Evolutionary conservation across 2,329 filamentous ascomycete species (phyloP).

Genomic region (Knufia petricola): DNA sequence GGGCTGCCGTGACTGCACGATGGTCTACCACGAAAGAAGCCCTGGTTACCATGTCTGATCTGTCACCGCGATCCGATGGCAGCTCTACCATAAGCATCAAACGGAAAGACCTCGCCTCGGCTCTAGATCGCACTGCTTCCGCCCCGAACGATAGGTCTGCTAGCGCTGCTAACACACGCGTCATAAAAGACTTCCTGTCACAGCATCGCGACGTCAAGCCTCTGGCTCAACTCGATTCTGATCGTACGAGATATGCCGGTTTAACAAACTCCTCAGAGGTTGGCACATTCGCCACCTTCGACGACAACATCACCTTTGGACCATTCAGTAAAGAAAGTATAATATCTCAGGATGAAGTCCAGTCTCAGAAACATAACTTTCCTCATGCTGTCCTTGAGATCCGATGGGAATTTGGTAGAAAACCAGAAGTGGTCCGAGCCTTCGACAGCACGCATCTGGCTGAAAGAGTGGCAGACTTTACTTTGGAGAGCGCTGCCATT

Average conservation of each 20-base stretch:
- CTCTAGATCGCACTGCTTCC: slow-evolving; percentile 11
- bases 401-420: slow-evolving; percentile 35
- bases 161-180: slow-evolving; percentile 7
- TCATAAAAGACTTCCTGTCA: slow-evolving; percentile 31
- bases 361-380: slow-evolving; percentile 29
- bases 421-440: slow-evolving; percentile 9
- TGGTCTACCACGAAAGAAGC: slow-evolving; percentile 20
- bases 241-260: slow-evolving; percentile 40
- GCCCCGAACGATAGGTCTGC: slow-evolving; percentile 5
- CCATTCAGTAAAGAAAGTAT: slow-evolving; percentile 11
- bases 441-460: slow-evolving; percentile 24
- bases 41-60: slow-evolving; percentile 22
- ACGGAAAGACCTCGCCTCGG: slow-evolving; percentile 15
- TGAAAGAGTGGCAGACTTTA: slow-evolving; percentile 45
- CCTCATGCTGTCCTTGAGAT: slow-evolving; percentile 45
- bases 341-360: slow-evolving; percentile 20
- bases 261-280: slow-evolving; percentile 35
- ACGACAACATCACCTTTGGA: slow-evolving; percentile 36
- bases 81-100: slow-evolving; percentile 14
- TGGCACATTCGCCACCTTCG: slow-evolving; percentile 40
- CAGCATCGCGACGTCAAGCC: slow-evolving; percentile 37
- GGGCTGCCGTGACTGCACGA: slow-evolving; percentile 19
- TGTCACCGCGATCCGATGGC: slow-evolving; percentile 14
- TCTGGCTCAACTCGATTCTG: slow-evolving; percentile 37
- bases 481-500: slow-evolving; percentile 44